Evolutionary conservation across 2,329 filamentous ascomycete genomes (phyloP).

Genomic region (Pezicula carpinea): DNA sequence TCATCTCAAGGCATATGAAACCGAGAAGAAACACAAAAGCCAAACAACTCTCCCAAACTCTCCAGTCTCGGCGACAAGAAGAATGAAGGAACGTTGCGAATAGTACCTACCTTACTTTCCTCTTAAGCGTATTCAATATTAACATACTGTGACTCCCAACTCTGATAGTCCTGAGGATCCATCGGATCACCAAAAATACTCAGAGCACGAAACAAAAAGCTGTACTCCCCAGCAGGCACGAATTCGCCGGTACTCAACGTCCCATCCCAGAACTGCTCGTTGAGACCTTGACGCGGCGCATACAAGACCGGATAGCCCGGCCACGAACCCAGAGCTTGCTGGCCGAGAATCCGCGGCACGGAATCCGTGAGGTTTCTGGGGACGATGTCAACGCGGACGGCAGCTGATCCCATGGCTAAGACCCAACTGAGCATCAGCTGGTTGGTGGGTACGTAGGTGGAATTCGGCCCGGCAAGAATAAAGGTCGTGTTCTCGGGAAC

Average conservation of each 20-base stretch:
- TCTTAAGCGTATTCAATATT: background rate
- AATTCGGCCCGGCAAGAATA: background rate
- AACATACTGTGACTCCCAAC: background rate
- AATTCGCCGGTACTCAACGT: background rate
- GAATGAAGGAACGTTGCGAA: too few species aligned
- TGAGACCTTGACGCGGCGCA: background rate
- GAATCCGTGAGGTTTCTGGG: background rate
- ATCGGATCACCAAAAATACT: slow-evolving; percentile 4
- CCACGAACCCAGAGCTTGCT: background rate
- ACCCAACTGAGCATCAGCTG: too few species aligned
- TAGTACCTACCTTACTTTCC: too few species aligned
- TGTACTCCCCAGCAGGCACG: slow-evolving; percentile 1
- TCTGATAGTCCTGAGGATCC: background rate
- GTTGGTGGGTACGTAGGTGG: too few species aligned
- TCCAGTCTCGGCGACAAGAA: too few species aligned
- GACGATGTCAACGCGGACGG: slow-evolving; percentile 3
- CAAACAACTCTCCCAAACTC: too few species aligned
- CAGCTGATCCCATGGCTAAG: background rate
- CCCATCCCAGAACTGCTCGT: background rate
- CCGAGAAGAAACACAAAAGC: too few species aligned
- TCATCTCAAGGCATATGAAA: too few species aligned
- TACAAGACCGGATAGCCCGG: background rate
- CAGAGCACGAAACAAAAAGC: slow-evolving; percentile 1
- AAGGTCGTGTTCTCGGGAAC: background rate
- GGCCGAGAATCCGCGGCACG: background rate